Evolutionary conservation across 2,329 filamentous ascomycete species (phyloP), one percentile per base, ranked within the genome.

Genomic region (Capronia epimyces): DNA sequence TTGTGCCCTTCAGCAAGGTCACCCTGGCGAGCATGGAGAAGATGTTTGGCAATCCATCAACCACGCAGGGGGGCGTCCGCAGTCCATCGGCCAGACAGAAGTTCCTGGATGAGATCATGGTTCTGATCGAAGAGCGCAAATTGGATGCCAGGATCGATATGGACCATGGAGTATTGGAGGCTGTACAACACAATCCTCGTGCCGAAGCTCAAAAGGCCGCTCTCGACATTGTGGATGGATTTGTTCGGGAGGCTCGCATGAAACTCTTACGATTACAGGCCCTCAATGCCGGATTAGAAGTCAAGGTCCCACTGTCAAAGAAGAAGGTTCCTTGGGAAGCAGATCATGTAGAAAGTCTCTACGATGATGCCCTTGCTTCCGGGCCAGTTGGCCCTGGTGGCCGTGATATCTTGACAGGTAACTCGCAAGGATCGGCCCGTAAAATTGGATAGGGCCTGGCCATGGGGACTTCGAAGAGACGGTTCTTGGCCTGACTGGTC

Each of bases 1-100:
- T 95, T 62, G 78, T 88, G 20, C 90, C 93, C 0, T 98, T 95
- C 68, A 94, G 86, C 36, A 84, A 84, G 59, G 89, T 96, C 55
- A 90, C 86, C 0, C 75, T 97, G 3, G 78, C 84, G 16, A 89
- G 82, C 54, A 81, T 98, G 74, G 82, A 86, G 7, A 75, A 78
- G 29, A 84, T 87, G 1, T 97, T 98, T 67, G 82, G 81, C 0
- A 72, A 76, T 2, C 72, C 80, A 0, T 16, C 54, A 8, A 27
- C 24, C 16, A 29, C 79, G 3, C 82, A 91, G 41, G 43, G 10
- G 16, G 27, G 39, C 18, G 71, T 76, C 20, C 60, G 59, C 13
- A 32, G 46, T 12, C 3, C 29, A 8, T 20, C 34, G 5, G n/a
- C 43, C n/a, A 36, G 41, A 24, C 42, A 39, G 21, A 42, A 37